Conservation (phyloP, 371 early-diverging fungal species). For the Capniomyces stellatus region DNA sequence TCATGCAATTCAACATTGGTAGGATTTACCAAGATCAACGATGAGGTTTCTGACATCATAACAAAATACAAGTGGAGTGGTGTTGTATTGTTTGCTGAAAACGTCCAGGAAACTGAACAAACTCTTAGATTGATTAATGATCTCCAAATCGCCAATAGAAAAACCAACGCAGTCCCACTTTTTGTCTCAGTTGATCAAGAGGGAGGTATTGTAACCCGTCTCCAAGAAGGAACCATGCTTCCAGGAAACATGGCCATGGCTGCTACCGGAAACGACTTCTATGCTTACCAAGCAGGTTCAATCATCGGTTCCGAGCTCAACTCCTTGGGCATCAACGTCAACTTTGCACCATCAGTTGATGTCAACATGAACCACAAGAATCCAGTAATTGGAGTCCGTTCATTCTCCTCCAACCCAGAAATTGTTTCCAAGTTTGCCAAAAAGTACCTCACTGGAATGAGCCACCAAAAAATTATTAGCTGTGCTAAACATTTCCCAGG, state of each 20-base stretch:
- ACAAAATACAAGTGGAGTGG: slow-evolving; percentile 4
- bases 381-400: slow-evolving; percentile 3
- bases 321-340: background rate
- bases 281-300: background rate
- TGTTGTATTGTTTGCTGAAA: slow-evolving; percentile 5
- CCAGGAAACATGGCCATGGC: slow-evolving; percentile 4
- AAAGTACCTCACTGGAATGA: background rate
- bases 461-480: background rate
- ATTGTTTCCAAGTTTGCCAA: background rate
- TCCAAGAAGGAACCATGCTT: background rate
- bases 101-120: background rate
- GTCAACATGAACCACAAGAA: background rate
- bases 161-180: background rate
- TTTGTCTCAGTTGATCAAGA: slow-evolving; percentile 1
- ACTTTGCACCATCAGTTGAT: slow-evolving; percentile 1
- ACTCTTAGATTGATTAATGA: background rate
- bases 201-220: slow-evolving; percentile 1
- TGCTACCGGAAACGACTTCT: background rate
- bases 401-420: background rate
- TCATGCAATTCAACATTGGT: background rate
- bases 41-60: background rate
- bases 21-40: background rate
- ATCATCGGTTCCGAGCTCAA: background rate
- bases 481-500: slow-evolving; percentile 17
- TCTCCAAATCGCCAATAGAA: background rate